Percentiles rank a stretch among this genome's conserved stretches.
These are phyloP conservation scores for Pneumocystis murina DNA, from an alignment of 1,139 yeast genomes.

Conservation along the genomic window DNA sequence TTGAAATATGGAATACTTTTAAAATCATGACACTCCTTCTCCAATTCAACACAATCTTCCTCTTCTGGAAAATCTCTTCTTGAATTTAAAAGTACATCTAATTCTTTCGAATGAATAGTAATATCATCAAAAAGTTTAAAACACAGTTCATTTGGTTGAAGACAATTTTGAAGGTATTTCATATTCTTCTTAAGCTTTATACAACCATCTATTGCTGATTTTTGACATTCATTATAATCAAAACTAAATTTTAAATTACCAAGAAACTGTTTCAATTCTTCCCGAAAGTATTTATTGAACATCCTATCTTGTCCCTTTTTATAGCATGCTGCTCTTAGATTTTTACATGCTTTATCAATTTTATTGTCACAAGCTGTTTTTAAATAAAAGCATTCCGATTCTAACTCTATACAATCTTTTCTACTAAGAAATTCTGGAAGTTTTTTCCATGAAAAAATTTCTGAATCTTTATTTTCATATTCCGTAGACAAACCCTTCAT, in stretches of 20 bases:
- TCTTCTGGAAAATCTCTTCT: background rate
- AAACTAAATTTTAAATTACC: too few relatives aligned
- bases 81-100: background rate
- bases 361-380: background rate
- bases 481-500: background rate
- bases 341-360: too few relatives aligned
- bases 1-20: background rate
- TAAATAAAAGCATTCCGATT: background rate
- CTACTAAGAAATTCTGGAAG: background rate
- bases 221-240: too few relatives aligned
- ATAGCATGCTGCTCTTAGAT: too few relatives aligned
- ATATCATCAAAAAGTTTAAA: background rate
- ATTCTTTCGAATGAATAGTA: too few relatives aligned
- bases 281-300: too few relatives aligned
- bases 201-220: background rate
- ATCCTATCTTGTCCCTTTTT: too few relatives aligned
- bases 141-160: background rate
- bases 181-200: background rate
- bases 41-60: background rate
- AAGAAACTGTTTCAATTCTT: too few relatives aligned
- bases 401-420: background rate
- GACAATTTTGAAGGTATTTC: too few relatives aligned
- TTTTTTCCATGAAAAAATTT: background rate
- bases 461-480: background rate
- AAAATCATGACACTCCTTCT: background rate